Evolutionary conservation across 2,329 filamentous ascomycete genomes (phyloP), one percentile per base, ranked within the genome.

Genomic region (Zymoseptoria pseudotritici): DNA sequence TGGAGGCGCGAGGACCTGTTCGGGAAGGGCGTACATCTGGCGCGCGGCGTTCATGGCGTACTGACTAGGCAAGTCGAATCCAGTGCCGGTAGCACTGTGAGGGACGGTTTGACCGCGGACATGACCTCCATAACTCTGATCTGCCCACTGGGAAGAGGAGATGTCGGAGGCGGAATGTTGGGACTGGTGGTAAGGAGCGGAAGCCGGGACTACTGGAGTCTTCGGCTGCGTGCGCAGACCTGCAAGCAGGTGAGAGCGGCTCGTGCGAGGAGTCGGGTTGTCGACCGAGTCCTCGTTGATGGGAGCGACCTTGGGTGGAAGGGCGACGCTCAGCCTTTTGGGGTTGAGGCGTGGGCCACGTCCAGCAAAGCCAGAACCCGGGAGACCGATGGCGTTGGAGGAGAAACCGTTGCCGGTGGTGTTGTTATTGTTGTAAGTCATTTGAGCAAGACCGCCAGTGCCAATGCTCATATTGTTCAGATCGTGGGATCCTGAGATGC

Each of bases 371-470:
- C 91, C 90, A 66, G 88, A 85, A 63, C 85, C 81, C 57, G 91
- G 88, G 78, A 90, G 85, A 72, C 86, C 85, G 69, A 96, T 82
- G 69, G 85, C 87, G 73, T 84, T 81, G 75, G 88, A 82, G 75
- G 83, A 79, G 76, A 89, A 89, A 58, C 65, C 66, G 63, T 68
- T 70, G 58, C 58, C 62, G 63, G 67, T 71, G 72, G 49, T 50
- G 73, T 65, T 65, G 61, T 63, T 63, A 76, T 87, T 84, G 82
- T 87, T 90, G 82, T 91, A 93, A 80, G 91, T 90, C 93, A 97
- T 97, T 84, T 95, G 91, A 94, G 91, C 88, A 82, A 96, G 90
- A 94, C 91, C 91, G 84, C 93, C 93, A 85, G 93, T 87, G 93
- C 96, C 89, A 88, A 95, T 87, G 77, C 79, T 82, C 79, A 78